A percentile compares a stretch with the other conserved stretches of the same genome.
phyloP scores from a whole-genome alignment of 441 rosid species.

The Populus hybrid region DNA sequence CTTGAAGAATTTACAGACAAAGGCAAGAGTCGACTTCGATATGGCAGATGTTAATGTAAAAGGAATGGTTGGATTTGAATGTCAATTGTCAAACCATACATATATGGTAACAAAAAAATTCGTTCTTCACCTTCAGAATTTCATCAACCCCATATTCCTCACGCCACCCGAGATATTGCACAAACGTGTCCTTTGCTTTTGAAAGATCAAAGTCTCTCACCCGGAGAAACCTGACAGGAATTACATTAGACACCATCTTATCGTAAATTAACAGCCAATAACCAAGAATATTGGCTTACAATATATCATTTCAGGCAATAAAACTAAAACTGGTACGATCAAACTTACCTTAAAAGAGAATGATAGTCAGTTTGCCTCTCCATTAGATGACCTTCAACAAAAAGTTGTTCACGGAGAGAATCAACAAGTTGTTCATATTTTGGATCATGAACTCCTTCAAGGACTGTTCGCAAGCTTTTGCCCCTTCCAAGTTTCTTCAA shows the following conservation, averaged over 20 bases:
- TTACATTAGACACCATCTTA: background rate
- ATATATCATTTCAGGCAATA: no score
- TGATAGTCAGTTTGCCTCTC: conserved; percentile 49
- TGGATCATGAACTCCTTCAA: conserved; percentile 49
- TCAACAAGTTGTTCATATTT: conserved; percentile 43
- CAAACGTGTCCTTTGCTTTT: conserved; percentile 46
- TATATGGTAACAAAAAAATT: background rate
- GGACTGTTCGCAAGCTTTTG: conserved; percentile 34
- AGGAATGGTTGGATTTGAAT: background rate
- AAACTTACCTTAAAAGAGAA: conserved; percentile 47
- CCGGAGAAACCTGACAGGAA: conserved; percentile 41
- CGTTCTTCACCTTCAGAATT: conserved; percentile 37
- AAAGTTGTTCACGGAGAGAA: conserved; percentile 39
- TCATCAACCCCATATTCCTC: conserved; percentile 43
- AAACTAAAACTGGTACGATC: background rate
- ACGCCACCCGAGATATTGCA: conserved; percentile 52
- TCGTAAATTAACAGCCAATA: background rate
- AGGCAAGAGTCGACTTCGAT: background rate
- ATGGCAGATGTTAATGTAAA: background rate
- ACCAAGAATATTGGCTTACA: background rate
- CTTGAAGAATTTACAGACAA: background rate
- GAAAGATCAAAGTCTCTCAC: conserved; percentile 51
- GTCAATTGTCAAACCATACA: background rate
- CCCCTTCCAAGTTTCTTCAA: conserved; percentile 40
- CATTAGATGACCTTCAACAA: conserved; percentile 37